phyloP scores from a whole-genome alignment of 768 basidiomycete species.

The Tricholoma furcatifolium region DNA sequence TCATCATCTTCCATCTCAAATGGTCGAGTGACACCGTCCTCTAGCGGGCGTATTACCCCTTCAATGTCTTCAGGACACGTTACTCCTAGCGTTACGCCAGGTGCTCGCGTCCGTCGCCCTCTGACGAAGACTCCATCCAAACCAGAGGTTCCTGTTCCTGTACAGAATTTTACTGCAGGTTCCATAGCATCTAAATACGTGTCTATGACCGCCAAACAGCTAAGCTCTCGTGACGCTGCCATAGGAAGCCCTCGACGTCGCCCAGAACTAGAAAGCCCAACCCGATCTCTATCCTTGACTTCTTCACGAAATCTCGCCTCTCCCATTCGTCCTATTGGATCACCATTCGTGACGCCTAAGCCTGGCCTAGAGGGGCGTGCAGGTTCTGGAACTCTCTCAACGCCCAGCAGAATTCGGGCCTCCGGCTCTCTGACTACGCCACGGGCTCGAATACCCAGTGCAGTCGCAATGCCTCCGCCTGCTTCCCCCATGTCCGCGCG shows the following conservation, averaged over 20 bases:
- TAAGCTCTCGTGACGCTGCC: slow-evolving; percentile 46
- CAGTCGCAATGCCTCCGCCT: slow-evolving; percentile 82
- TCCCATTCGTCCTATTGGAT: slow-evolving; percentile 48
- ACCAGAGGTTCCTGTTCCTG: slow-evolving; percentile 29
- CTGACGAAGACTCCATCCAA: slow-evolving; percentile 31
- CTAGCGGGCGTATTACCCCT: slow-evolving; percentile 52
- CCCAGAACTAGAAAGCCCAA: slow-evolving; percentile 24
- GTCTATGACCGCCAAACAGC: slow-evolving; percentile 81
- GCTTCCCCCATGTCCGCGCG: slow-evolving; percentile 53
- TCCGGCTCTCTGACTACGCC: slow-evolving; percentile 48
- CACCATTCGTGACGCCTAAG: slow-evolving; percentile 72
- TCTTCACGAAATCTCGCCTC: slow-evolving; percentile 37
- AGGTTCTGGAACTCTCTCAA: slow-evolving; percentile 32
- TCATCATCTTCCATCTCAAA: slow-evolving; percentile 38
- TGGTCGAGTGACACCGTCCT: slow-evolving; percentile 39
- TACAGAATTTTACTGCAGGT: slow-evolving; percentile 67
- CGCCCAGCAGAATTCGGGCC: slow-evolving; percentile 33
- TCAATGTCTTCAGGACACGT: slow-evolving; percentile 34
- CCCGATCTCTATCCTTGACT: slow-evolving; percentile 26
- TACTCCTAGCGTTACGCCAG: slow-evolving; percentile 37
- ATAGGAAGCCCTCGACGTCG: slow-evolving; percentile 29
- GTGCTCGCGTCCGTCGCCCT: slow-evolving; percentile 29
- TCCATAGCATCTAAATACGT: slow-evolving; percentile 85
- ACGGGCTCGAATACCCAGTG: slow-evolving; percentile 65
- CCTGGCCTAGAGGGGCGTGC: slow-evolving; percentile 37